phyloP scores from a whole-genome alignment of 495 filamentous ascomycete genomes.

The Penicillium coffeae region DNA sequence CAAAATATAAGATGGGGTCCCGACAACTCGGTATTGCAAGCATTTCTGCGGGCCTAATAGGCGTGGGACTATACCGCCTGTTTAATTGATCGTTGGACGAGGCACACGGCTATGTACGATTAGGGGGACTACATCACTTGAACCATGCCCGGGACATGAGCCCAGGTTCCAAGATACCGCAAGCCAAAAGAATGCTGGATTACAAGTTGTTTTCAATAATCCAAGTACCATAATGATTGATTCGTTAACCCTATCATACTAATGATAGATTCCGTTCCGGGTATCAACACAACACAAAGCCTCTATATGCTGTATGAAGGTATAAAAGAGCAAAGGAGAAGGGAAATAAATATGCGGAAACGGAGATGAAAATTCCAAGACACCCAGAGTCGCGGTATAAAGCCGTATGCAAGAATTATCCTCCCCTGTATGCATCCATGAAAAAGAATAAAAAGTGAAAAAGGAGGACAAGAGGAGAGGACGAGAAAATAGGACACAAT shows the following conservation, averaged over 20 bases:
- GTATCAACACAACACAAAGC: constrained; percentile 38
- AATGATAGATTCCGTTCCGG: constrained; percentile 35
- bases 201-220: too few relatives aligned
- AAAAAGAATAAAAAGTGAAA: constrained; percentile 17
- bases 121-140: background rate
- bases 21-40: constrained; percentile 64
- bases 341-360: background rate
- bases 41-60: constrained; percentile 66
- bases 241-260: constrained; percentile 24
- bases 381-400: constrained; percentile 17
- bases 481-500: too few relatives aligned
- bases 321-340: constrained; percentile 12
- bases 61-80: constrained; percentile 60
- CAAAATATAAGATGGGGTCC: constrained; percentile 73
- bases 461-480: constrained; percentile 17
- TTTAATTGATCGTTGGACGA: constrained; percentile 41
- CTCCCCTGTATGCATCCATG: constrained; percentile 37
- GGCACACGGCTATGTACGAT: background rate
- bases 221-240: constrained; percentile 11
- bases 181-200: too few relatives aligned
- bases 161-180: too few relatives aligned
- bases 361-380: constrained; percentile 9
- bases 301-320: constrained; percentile 38
- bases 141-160: too few relatives aligned
- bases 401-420: constrained; percentile 36